Conservation (phyloP, 169 alveolate species). For the Ichthyophthirius multifiliis region DNA sequence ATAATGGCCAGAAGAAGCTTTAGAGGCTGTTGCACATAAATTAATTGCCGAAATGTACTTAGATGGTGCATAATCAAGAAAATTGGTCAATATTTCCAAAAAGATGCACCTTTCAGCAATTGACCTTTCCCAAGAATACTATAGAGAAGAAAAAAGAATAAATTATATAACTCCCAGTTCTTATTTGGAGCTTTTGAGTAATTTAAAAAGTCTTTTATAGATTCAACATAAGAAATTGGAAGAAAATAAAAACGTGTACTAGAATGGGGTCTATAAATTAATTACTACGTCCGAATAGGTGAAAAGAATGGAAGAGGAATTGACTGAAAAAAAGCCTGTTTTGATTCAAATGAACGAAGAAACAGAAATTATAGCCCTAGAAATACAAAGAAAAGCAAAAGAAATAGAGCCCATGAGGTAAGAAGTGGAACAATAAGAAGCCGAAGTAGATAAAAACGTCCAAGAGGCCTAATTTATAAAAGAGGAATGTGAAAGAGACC, state of each 20-base stretch:
- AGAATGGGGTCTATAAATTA: slow-evolving; percentile 67
- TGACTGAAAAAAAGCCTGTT: slow-evolving; percentile 65
- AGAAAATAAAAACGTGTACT: slow-evolving; percentile 58
- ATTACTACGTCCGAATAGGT: slow-evolving; percentile 73
- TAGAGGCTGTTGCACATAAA: slow-evolving; percentile 78
- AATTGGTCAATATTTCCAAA: slow-evolving; percentile 43
- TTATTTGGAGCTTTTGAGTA: slow-evolving; percentile 63
- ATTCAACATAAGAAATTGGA: slow-evolving; percentile 60
- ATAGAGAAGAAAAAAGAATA: slow-evolving; percentile 61
- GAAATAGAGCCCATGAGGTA: slow-evolving; percentile 72
- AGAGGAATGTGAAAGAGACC: slow-evolving; percentile 78
- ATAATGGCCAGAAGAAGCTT: slow-evolving; percentile 85
- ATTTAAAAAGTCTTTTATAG: slow-evolving; percentile 56
- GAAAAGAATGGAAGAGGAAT: slow-evolving; percentile 63
- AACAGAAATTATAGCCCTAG: slow-evolving; percentile 55
- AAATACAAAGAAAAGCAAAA: slow-evolving; percentile 55
- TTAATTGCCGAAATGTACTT: slow-evolving; percentile 55
- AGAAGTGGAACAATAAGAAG: slow-evolving; percentile 63
- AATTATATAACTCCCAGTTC: slow-evolving; percentile 78
- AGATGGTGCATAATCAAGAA: slow-evolving; percentile 27
- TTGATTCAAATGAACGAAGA: slow-evolving; percentile 69
- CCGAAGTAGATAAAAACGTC: slow-evolving; percentile 38
- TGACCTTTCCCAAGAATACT: slow-evolving; percentile 48
- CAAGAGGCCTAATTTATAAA: slow-evolving; percentile 70
- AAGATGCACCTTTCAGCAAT: slow-evolving; percentile 56